Percentiles rank a stretch among this genome's conserved stretches.
Evolutionary conservation across 2,329 filamentous ascomycete species (phyloP).

Genomic region (Ampelomyces quisqualis): DNA sequence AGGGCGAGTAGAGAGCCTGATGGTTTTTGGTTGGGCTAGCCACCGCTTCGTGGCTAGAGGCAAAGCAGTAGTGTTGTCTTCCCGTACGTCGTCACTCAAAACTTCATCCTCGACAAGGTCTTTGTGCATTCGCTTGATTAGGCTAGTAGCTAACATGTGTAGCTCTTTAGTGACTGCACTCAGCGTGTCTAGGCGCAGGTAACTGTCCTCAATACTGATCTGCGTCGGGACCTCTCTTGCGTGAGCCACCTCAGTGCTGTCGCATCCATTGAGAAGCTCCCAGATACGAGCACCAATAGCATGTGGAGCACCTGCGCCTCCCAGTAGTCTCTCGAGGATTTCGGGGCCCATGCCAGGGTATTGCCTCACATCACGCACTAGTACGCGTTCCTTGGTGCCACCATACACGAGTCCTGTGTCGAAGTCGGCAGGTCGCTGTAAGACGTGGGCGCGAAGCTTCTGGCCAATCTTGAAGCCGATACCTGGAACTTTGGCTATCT

Average conservation of each 20-base stretch:
- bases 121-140: conserved; percentile 74
- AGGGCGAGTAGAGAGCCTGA: conserved; percentile 77
- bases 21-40: conserved; percentile 77
- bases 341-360: conserved; percentile 64
- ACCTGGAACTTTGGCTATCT: conserved; percentile 79
- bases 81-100: too few species aligned
- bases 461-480: conserved; percentile 79
- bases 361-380: conserved; percentile 64
- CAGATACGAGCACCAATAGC: conserved; percentile 74
- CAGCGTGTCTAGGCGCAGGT: conserved; percentile 67
- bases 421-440: conserved; percentile 49
- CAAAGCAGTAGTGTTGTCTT: conserved; percentile 9
- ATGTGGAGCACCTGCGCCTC: conserved; percentile 67
- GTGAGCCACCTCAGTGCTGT: conserved; percentile 70
- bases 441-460: conserved; percentile 63
- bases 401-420: conserved; percentile 52
- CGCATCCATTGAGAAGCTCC: conserved; percentile 77
- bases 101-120: conserved; percentile 66
- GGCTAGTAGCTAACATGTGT: conserved; percentile 64
- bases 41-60: conserved; percentile 52
- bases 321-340: conserved; percentile 67
- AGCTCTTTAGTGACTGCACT: conserved; percentile 68
- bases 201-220: conserved; percentile 95
- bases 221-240: conserved; percentile 74
- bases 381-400: conserved; percentile 58